A percentile compares a stretch with the other conserved stretches of the same genome.
These are phyloP conservation scores for Barnettozyma californica DNA, from an alignment of 805 yeast species.

Conservation along the genomic window DNA sequence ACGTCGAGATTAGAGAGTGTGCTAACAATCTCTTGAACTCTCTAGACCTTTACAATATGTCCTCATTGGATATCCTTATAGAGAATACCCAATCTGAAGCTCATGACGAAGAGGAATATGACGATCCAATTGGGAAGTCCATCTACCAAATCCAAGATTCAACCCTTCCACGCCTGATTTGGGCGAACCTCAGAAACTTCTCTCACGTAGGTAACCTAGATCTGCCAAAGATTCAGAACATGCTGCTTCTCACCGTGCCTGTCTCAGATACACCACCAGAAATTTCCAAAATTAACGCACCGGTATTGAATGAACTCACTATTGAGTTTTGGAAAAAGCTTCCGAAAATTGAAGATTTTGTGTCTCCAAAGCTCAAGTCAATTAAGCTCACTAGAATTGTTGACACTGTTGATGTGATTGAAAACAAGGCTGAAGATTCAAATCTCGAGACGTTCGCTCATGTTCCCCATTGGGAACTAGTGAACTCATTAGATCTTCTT, in stretches of 20 bases:
- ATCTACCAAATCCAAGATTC: neutral
- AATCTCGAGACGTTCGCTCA: neutral
- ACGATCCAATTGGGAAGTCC: slow-evolving; percentile 2
- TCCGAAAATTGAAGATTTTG: slow-evolving; percentile 2
- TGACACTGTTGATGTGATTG: neutral
- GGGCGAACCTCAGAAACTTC: slow-evolving; percentile 10
- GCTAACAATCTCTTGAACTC: neutral
- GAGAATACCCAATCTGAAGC: neutral
- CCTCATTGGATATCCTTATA: slow-evolving; percentile 7
- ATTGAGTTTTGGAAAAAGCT: slow-evolving; percentile 8
- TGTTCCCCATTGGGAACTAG: slow-evolving; percentile 9
- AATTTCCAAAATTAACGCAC: slow-evolving; percentile 2
- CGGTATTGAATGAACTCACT: slow-evolving; percentile 7
- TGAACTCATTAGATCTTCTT: slow-evolving; percentile 1
- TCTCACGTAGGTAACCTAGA: neutral
- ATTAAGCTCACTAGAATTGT: slow-evolving; percentile 7
- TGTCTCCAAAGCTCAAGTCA: slow-evolving; percentile 5
- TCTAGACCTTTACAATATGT: neutral
- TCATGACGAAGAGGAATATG: neutral
- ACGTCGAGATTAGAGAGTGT: neutral
- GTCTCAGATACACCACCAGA: neutral
- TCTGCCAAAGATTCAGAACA: slow-evolving; percentile 7
- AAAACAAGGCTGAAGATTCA: neutral
- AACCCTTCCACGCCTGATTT: neutral
- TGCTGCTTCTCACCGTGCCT: slow-evolving; percentile 6